Evolutionary conservation across 495 filamentous ascomycete species (phyloP), one percentile per base, ranked within the genome.

Genomic region (Jackrogersella multiformis): DNA sequence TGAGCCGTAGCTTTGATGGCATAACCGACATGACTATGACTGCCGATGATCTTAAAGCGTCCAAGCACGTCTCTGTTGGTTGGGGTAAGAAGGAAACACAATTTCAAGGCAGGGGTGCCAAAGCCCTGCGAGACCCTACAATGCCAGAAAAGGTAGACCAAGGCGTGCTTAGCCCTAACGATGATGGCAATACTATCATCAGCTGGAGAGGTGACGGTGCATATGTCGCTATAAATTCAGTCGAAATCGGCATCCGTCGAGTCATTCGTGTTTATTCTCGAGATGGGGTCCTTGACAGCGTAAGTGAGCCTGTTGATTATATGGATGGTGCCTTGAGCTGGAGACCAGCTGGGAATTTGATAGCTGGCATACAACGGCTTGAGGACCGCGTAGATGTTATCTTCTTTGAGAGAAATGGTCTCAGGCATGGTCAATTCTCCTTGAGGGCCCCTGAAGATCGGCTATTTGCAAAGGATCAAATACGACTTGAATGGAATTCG

Each of bases 41-140:
- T 3, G 70, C 79, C 3, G 90, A 92, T 21, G 95, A 99, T 76
- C 80, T 97, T 56, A 88, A 93, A 71, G 85, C 87, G 1, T 98
- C 95, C 1, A 92, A 91, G 74, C 95, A 99, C 85, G 95, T 99
- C 41, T 97, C 93, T 16, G 95, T 99, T 20, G 95, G 95, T 53
- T 99, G 95, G 95, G 95, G 95, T 63, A 98, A 98, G 81, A 89
- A 90, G 73, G 95, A 99, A 77, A 99, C 95, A 5, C 95, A 99
- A 78, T 99, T 99, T 72, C 90, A 97, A 73, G 95, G 95, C 49
- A 93, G 92, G 73, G 88, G 93, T 71, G 95, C 94, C 34, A 75
- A 75, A 71, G 91, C 91, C 26, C 83, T 98, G 35, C 84, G 90
- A 56, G 95, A 99, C 74, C 95, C 95, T 13, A 99, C 95, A 16